Evolutionary conservation across 495 filamentous ascomycete species (phyloP), one percentile per base, ranked within the genome.

Genomic region (Penicillium cataractarum): DNA sequence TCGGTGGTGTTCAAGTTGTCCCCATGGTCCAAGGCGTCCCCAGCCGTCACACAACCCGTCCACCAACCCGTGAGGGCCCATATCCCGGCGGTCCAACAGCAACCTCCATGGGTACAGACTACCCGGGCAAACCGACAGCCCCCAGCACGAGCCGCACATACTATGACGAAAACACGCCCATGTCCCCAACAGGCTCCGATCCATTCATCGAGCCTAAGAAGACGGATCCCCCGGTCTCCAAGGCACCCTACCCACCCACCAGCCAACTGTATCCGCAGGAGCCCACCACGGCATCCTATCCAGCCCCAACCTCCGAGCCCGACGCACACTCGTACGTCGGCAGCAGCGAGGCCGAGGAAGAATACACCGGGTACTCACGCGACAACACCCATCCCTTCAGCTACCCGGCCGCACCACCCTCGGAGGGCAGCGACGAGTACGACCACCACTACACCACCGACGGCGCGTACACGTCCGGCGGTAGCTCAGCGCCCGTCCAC

Each of bases 1-100:
- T 99, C 13, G 92, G 93, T 48, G 96, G 93, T 19, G 92, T 97
- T 24, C 92, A 97, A 68, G 95, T 99, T n/a, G 89, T 97, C 29
- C 95, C 96, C 3, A 97, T 96, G 90, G 89, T 90, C 37, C 88
- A 89, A 60, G 91, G 90, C 17, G 82, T 88, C 22, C 83, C 87
- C 7, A 88, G 85, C 64, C 84, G 92, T 53, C 86, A 89, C 58
- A 82, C 76, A 40, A 87, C 85, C 15, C 82, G 74, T 10, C 79
- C 83, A 26, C 74, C 76, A 13, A 82, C 83, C 1, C 73, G 78
- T 55, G 83, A 85, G 46, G 79, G 75, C 4, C 71, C 79, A 10
- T 82, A 78, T 58, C 48, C 73, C 15, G 69, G 72, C 13, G 76
- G 72, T 3, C 66, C 72, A 22, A 55, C 62, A 5, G 57, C 71